Base-by-base conservation (phyloP, 371 early-diverging fungal species). In the Paraphysoderma sedebokerense region DNA sequence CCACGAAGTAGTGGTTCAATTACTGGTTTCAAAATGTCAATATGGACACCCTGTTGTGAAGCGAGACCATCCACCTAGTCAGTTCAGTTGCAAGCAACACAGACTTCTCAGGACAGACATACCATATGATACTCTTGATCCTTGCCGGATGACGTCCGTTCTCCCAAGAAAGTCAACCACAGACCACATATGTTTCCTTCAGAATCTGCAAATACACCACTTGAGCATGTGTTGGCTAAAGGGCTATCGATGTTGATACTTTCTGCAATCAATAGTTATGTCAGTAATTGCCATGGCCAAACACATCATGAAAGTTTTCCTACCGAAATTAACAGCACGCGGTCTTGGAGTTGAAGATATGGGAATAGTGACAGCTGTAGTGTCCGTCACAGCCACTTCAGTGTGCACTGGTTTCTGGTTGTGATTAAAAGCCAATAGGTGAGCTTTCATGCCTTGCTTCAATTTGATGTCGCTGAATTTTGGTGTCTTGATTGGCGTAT, bases 231-330 rank as follows among this genome's bases (percentile, higher is more conserved):
- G 52, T 81, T 70, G 11, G 80, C 79, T 35, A 88, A 56, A 11
- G 90, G 85, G 35, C 88, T 82, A 49, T 92, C 86, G 11, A 91
- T 56, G 7, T 84, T 85, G 46, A 91, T 77, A 7, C 85, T 85
- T 52, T 92, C 86, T 65, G n/a, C n/a, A n/a, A n/a, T n/a, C n/a
- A n/a, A n/a, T n/a, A n/a, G n/a, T n/a, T 33, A n/a, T n/a, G n/a
- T n/a, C n/a, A n/a, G n/a, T n/a, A n/a, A n/a, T n/a, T n/a, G n/a
- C n/a, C n/a, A n/a, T n/a, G n/a, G n/a, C n/a, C 17, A n/a, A 33
- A 45, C 32, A 42, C 12, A 36, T 15, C 29, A 11, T n/a, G 24
- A 49, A 38, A 38, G 35, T 30, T 5, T 30, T 36, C 50, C 36
- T 19, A 55, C 52, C 65, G 51, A 69, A 65, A 45, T 70, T 70